Evolutionary conservation across 352 stramenopile genomes (phyloP).

Genomic region (Globisporangium cederbergense): DNA sequence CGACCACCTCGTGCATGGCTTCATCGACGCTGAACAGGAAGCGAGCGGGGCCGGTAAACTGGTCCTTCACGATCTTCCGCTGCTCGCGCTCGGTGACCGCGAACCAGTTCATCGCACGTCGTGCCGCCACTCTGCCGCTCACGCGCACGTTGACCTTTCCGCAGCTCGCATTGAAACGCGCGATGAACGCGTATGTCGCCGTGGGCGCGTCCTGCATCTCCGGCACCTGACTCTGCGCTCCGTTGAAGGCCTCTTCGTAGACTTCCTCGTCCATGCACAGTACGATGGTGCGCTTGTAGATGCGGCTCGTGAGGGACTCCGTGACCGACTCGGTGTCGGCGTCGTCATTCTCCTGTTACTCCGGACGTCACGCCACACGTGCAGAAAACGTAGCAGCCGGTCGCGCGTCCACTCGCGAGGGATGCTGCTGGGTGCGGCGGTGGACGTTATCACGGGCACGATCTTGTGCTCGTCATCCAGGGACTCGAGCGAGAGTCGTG

Average conservation of each 20-base stretch:
- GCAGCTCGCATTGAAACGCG: slow-evolving; percentile 4
- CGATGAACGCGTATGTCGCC: background rate
- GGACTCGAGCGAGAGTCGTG: background rate
- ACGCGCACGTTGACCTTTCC: background rate
- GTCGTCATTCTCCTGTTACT: background rate
- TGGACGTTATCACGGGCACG: background rate
- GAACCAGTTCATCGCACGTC: slow-evolving; percentile 2
- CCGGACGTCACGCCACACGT: slow-evolving; percentile 1
- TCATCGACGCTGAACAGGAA: slow-evolving; percentile 3
- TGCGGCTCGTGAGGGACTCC: background rate
- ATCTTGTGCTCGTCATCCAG: background rate
- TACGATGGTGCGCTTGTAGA: background rate
- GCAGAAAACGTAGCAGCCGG: slow-evolving; percentile 4
- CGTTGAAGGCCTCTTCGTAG: background rate
- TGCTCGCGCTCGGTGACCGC: background rate
- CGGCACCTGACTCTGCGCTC: background rate
- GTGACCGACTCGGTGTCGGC: background rate
- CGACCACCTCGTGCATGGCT: background rate
- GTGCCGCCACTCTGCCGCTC: background rate
- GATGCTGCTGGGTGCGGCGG: background rate
- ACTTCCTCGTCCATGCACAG: background rate
- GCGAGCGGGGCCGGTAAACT: background rate
- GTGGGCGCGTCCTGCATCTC: background rate
- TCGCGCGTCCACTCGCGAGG: background rate
- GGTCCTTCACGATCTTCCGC: background rate